Evolutionary conservation across 1,284 basidiomycete species (phyloP).

Genomic region (Heliocybe sulcata): DNA sequence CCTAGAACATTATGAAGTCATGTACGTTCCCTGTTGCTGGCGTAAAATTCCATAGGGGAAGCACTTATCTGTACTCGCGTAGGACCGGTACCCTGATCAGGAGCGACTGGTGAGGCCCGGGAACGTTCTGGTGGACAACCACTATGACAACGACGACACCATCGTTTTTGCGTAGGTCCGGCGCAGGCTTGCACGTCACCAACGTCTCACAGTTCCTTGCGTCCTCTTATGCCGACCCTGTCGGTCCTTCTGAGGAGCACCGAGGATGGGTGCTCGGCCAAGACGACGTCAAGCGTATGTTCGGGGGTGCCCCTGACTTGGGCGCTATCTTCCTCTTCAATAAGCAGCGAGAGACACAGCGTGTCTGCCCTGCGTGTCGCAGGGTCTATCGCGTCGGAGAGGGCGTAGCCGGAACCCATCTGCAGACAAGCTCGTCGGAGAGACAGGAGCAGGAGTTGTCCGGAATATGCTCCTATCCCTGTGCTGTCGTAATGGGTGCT

Average conservation of each 20-base stretch:
- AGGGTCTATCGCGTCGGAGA: not conserved
- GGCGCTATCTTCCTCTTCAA: not conserved
- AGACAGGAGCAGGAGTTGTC: not conserved
- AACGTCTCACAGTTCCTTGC: not conserved
- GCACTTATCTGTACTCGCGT: not conserved
- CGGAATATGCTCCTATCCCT: not conserved
- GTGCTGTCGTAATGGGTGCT: not conserved
- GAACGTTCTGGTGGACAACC: not conserved
- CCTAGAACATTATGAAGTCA: no score
- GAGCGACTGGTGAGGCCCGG: not conserved
- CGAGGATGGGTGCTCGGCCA: not conserved
- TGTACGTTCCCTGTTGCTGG: no score
- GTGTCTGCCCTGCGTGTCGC: not conserved
- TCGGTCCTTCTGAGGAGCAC: not conserved
- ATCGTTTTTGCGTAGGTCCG: not conserved
- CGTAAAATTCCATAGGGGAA: no score
- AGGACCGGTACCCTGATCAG: not conserved
- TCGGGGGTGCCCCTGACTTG: not conserved
- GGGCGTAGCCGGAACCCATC: not conserved
- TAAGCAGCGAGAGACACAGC: not conserved
- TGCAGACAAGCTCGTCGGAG: not conserved
- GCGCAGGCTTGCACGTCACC: not conserved
- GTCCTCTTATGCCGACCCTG: not conserved
- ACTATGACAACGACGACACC: not conserved
- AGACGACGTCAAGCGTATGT: not conserved